phyloP scores from a whole-genome alignment of 2,329 filamentous ascomycete species.

The Botrytis elliptica region DNA sequence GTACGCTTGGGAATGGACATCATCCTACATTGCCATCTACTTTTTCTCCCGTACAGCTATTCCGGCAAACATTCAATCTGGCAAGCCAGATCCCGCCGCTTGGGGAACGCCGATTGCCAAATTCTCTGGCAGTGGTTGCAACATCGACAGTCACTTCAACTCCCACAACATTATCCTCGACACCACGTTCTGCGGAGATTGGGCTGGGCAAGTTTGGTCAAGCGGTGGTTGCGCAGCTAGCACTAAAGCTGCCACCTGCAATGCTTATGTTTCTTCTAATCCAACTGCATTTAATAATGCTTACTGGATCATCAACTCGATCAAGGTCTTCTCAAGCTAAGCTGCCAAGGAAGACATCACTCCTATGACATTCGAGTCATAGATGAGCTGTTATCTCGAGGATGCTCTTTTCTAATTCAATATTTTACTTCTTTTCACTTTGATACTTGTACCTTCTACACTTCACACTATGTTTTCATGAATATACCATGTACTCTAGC shows the following conservation, averaged over 20 bases:
- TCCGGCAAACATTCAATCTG: constrained; percentile 60
- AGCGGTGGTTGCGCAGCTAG: constrained; percentile 58
- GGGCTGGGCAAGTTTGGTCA: constrained; percentile 72
- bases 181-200: constrained; percentile 82
- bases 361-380: constrained; percentile 1
- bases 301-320: constrained; percentile 71
- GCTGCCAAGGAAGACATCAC: constrained; percentile 23
- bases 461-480: constrained; percentile 3
- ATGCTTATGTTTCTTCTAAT: constrained; percentile 69
- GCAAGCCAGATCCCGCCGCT: constrained; percentile 56
- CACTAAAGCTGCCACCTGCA: constrained; percentile 57
- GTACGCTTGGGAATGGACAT: constrained; percentile 76
- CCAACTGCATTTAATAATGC: constrained; percentile 68
- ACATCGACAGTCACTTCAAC: constrained; percentile 68
- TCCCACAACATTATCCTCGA: constrained; percentile 76
- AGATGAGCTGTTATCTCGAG: background rate
- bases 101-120: constrained; percentile 69
- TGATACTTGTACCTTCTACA: background rate
- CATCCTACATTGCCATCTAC: constrained; percentile 70
- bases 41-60: constrained; percentile 71
- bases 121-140: constrained; percentile 69
- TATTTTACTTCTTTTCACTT: background rate
- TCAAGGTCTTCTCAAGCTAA: constrained; percentile 30
- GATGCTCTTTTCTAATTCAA: background rate
- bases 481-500: constrained; percentile 12